A percentile compares a stretch with the other conserved stretches of the same genome.
Conservation (phyloP, 768 basidiomycete genomes). For the Hydnum rufescens region DNA sequence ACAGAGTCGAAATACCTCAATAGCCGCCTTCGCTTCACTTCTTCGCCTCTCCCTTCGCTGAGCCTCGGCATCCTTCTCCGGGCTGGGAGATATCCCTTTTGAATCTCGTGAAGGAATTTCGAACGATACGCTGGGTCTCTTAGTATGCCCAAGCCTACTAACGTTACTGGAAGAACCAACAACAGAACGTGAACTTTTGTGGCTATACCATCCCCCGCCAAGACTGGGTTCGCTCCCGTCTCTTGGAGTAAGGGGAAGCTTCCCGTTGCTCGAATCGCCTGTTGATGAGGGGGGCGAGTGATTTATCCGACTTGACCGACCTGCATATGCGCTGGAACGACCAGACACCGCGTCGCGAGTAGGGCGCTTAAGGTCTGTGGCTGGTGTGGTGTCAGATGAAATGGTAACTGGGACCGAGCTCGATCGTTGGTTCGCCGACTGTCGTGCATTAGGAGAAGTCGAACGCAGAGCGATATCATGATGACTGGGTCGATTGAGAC, state of each 20-base stretch:
- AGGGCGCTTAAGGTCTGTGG: too few species aligned
- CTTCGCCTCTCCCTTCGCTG: constrained; percentile 54
- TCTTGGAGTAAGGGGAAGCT: constrained; percentile 52
- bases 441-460: too few species aligned
- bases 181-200: constrained; percentile 5
- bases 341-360: not conserved
- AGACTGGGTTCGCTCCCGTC: constrained; percentile 46
- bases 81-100: not conserved
- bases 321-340: not conserved
- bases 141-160: constrained; percentile 1
- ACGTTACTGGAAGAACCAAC: not conserved
- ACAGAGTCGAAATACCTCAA: constrained; percentile 40
- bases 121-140: constrained; percentile 8
- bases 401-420: too few species aligned
- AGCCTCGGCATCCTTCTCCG: constrained; percentile 24
- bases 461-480: too few species aligned
- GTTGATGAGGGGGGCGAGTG: constrained; percentile 1
- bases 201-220: not conserved
- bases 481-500: too few species aligned
- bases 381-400: too few species aligned
- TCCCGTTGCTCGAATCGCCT: constrained; percentile 43
- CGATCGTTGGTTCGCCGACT: too few species aligned
- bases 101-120: not conserved
- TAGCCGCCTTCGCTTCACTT: constrained; percentile 68
- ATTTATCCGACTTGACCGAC: not conserved